A percentile compares a stretch with the other conserved stretches of the same genome.
Evolutionary conservation across 768 basidiomycete genomes (phyloP).

Genomic region (Pleurotus tuber-regium): DNA sequence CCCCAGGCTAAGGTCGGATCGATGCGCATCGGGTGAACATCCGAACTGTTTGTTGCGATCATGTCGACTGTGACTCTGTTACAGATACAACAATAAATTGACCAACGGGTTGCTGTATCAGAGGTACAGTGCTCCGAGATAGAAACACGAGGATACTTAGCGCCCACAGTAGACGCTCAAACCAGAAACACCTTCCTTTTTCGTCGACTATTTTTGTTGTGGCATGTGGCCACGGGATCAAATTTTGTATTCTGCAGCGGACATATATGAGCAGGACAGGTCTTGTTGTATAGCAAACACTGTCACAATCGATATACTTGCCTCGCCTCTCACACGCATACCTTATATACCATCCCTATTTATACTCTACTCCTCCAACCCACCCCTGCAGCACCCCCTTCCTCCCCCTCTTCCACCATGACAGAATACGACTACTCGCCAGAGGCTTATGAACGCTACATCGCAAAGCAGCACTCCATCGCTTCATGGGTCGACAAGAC

Average conservation of each 20-base stretch:
- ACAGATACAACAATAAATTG: neutral
- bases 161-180: neutral
- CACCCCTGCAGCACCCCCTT: neutral
- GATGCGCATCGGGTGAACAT: neutral
- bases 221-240: slow-evolving; percentile 6
- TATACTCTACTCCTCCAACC: neutral
- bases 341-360: neutral
- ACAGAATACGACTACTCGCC: slow-evolving; percentile 19
- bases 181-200: neutral
- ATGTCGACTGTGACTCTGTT: neutral
- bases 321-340: slow-evolving; percentile 9
- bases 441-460: slow-evolving; percentile 12
- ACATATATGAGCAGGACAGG: neutral
- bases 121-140: no score
- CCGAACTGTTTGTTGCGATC: neutral
- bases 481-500: slow-evolving; percentile 12
- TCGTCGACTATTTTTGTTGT: neutral
- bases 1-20: neutral
- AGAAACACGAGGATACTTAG: neutral
- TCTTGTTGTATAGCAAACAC: neutral
- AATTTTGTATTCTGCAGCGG: neutral
- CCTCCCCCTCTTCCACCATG: slow-evolving; percentile 10
- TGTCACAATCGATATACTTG: neutral
- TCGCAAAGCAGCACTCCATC: slow-evolving; percentile 11
- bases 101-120: no score